Conservation (phyloP, 768 basidiomycete genomes). For the Lentinula aciculospora region DNA sequence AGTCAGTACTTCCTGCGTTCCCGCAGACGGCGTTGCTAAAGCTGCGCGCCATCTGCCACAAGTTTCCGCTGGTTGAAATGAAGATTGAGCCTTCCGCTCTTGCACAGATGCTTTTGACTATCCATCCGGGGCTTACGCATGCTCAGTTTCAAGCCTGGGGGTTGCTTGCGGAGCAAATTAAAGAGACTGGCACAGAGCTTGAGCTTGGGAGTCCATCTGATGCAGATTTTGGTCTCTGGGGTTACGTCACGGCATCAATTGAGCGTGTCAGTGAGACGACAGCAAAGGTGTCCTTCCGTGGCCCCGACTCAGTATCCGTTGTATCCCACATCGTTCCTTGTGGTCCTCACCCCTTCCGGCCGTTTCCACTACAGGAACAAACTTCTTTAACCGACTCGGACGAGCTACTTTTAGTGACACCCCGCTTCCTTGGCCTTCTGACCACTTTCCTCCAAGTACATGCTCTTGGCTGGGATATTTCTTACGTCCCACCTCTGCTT, state of each 20-base stretch:
- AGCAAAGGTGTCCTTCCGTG: conserved; percentile 37
- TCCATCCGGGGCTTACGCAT: conserved; percentile 54
- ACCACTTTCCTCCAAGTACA: conserved; percentile 59
- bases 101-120: conserved; percentile 44
- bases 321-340: conserved; percentile 36
- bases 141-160: conserved; percentile 62
- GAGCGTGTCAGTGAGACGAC: conserved; percentile 31
- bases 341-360: conserved; percentile 37
- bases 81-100: conserved; percentile 40
- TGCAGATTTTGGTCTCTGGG: conserved; percentile 44
- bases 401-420: conserved; percentile 33
- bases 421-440: conserved; percentile 50
- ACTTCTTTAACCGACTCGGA: conserved; percentile 17
- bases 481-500: conserved; percentile 49
- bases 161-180: conserved; percentile 47
- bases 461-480: conserved; percentile 61
- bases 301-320: conserved; percentile 18
- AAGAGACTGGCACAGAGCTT: conserved; percentile 45
- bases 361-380: conserved; percentile 36
- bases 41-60: conserved; percentile 34
- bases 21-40: conserved; percentile 60
- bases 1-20: conserved; percentile 51
- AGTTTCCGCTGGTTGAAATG: conserved; percentile 41
- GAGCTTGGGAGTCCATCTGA: conserved; percentile 44
- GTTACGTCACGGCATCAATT: conserved; percentile 40